Base-by-base conservation (phyloP, 1,284 basidiomycete genomes). In the Quambalaria eucalypti region DNA sequence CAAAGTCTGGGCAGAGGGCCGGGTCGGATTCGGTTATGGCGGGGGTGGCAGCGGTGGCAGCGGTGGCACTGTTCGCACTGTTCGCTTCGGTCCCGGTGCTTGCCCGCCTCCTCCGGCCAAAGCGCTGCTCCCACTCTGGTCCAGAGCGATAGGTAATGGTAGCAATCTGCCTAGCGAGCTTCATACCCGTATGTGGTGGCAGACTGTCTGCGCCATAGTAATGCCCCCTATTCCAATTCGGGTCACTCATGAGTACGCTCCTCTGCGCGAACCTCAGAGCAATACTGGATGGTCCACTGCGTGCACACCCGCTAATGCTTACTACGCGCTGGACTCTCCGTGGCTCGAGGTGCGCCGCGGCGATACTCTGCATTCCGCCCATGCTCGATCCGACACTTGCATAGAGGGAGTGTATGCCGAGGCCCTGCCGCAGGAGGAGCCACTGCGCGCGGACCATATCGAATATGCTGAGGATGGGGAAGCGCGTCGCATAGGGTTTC, bases 91-190 rank as follows among this genome's bases (percentile, higher is more conserved):
- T 9, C 21, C 19, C 42, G 12, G 25, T 14, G 16, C 25, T 12
- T 26, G 36, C 14, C 19, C 84, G 80, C 44, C 89, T 60, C 66
- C 85, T 83, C 30, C 93, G 84, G 2, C 89, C 91, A 72, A 99
- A 99, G 10, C 95, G 85, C 69, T 88, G 83, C 77, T 99, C 95
- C 93, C 93, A 99, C 78, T 99, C 93, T 4, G 95, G 93, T 1
- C 95, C 95, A 7, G 92, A 97, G 26, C 95, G 86, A 77, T 99
- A 99, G 0, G 95, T 98, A 74, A 99, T 96, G 0, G 95, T 98
- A 4, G 95, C 95, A 65, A 99, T 97, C 79, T 99, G 93, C 60
- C 93, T 83, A 16, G 93, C 95, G 30, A 99, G 83, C 78, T 99
- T 99, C 91, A 98, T 97, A 25, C 93, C 93, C 2, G 86, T 88